phyloP scores from a whole-genome alignment of 257 asterid genomes.

The Fraxinus quadrangulata region DNA sequence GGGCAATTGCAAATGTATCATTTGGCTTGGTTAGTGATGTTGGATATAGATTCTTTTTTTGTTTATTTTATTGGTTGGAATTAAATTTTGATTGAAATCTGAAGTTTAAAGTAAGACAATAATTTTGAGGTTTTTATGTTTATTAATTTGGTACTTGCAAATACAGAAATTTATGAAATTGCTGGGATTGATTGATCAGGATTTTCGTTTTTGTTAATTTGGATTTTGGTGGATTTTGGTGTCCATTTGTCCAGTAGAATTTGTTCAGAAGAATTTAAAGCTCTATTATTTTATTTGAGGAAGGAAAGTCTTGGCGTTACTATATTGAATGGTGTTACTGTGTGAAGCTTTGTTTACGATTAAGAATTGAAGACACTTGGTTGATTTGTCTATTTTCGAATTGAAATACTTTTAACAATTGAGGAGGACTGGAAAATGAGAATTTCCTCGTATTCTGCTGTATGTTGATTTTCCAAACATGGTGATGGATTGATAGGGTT shows the following conservation, averaged over 20 bases:
- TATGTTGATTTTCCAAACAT: neutral
- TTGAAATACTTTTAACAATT: neutral
- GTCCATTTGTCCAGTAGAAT: neutral
- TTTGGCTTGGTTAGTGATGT: slow-evolving; percentile 6
- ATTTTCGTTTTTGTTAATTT: neutral
- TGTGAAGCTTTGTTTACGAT: neutral
- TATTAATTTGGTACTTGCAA: neutral
- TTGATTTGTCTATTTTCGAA: neutral
- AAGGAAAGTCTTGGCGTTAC: neutral
- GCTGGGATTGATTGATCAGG: slow-evolving; percentile 15
- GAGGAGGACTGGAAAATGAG: too few relatives aligned
- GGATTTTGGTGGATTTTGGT: neutral
- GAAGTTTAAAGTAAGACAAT: neutral
- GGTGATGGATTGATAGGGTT: neutral
- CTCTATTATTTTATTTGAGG: neutral
- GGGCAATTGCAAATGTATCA: neutral
- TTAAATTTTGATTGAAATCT: neutral
- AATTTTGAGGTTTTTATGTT: neutral
- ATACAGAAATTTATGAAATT: slow-evolving; percentile 8
- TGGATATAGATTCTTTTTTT: neutral
- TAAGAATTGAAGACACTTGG: neutral
- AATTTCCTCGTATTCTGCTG: neutral
- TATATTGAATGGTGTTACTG: neutral
- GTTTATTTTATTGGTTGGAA: neutral
- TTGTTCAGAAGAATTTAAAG: neutral